A percentile compares a stretch with the other conserved stretches of the same genome.
These are phyloP conservation scores for Wickerhamiella alocasiicola DNA, from an alignment of 805 yeast species.

Conservation along the genomic window DNA sequence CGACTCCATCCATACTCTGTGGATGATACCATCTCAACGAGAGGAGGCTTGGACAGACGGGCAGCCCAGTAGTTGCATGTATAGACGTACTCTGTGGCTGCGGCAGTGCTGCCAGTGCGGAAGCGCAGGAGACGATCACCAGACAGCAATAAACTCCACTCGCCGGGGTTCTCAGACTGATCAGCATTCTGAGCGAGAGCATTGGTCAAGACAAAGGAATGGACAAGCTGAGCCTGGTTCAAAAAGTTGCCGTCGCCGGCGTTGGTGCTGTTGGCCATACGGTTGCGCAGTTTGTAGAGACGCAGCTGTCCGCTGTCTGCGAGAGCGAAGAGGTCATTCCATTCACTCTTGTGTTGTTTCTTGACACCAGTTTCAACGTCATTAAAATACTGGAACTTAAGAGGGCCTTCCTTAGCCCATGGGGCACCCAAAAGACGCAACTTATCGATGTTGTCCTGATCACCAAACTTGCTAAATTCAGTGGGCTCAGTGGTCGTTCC, in stretches of 20 bases:
- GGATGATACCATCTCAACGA: constrained; percentile 53
- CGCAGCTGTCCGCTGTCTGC: constrained; percentile 55
- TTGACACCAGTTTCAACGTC: constrained; percentile 23
- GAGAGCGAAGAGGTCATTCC: constrained; percentile 48
- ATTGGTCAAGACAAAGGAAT: constrained; percentile 40
- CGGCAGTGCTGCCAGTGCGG: constrained; percentile 52
- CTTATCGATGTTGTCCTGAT: constrained; percentile 27
- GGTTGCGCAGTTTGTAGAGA: constrained; percentile 38
- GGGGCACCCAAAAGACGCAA: constrained; percentile 63
- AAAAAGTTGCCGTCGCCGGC: constrained; percentile 59
- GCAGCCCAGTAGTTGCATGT: constrained; percentile 89
- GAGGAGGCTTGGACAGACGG: constrained; percentile 67
- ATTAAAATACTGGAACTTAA: constrained; percentile 26
- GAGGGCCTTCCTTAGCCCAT: constrained; percentile 62
- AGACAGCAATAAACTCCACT: constrained; percentile 49
- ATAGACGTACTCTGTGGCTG: constrained; percentile 57
- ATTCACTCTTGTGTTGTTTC: constrained; percentile 25
- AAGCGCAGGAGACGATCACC: constrained; percentile 37
- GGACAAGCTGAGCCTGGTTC: constrained; percentile 46
- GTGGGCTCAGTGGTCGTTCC: constrained; percentile 12
- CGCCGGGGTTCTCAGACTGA: constrained; percentile 26
- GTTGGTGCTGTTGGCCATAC: background rate
- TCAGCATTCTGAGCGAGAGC: constrained; percentile 32
- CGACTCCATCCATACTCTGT: constrained; percentile 71
- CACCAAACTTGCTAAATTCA: constrained; percentile 21